phyloP scores from a whole-genome alignment of 164 flowering plant species.

The Stephania yunnanensis region DNA sequence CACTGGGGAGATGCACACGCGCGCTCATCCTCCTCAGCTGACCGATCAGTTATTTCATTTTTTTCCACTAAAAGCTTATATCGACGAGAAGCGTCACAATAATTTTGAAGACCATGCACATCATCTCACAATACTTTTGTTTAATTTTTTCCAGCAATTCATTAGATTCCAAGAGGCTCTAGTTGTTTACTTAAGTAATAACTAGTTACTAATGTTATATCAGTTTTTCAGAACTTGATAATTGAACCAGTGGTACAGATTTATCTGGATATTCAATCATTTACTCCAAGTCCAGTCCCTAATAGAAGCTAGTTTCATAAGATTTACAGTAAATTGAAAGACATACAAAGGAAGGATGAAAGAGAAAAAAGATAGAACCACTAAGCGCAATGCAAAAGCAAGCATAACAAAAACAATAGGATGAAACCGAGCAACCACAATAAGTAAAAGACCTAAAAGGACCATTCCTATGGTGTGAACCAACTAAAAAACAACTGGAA shows the following conservation, averaged over 20 bases:
- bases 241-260: neutral
- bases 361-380: neutral
- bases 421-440: neutral
- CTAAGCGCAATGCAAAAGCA: neutral
- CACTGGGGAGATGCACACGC: no score
- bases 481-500: neutral
- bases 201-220: neutral
- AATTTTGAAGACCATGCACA: neutral
- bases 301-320: neutral
- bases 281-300: neutral
- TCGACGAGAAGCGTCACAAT: neutral
- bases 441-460: neutral
- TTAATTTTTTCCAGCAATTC: neutral
- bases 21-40: no score
- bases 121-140: neutral
- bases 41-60: no score
- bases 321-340: neutral
- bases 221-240: neutral
- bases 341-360: neutral
- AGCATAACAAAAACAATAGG: neutral
- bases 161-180: neutral
- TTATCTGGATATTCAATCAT: no score
- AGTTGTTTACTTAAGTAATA: neutral
- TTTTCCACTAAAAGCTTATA: neutral
- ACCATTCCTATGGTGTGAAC: neutral